Percentiles rank a stretch among this genome's conserved stretches.
These are phyloP conservation scores for Metschnikowia rubicola DNA, from an alignment of 805 yeast genomes.

Conservation along the genomic window DNA sequence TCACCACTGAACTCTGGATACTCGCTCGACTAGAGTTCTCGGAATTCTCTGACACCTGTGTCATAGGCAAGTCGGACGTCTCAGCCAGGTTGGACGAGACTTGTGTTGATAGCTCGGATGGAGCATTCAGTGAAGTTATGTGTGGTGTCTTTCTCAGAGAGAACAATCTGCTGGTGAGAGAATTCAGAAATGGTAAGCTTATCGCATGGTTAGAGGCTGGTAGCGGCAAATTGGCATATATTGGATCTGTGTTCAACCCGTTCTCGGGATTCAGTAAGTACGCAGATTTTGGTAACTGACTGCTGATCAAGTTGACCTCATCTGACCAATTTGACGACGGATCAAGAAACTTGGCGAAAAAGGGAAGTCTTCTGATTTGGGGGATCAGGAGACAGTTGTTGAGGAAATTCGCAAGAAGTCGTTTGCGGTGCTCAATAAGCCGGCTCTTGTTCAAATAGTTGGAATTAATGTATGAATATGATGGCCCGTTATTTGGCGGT, in stretches of 20 bases:
- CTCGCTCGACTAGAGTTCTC: conserved; percentile 18
- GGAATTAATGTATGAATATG: conserved; percentile 38
- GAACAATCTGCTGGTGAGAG: conserved; percentile 10
- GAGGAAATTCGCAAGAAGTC: conserved; percentile 55
- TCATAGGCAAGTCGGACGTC: conserved; percentile 15
- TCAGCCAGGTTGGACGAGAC: conserved; percentile 19
- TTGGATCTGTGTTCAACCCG: conserved; percentile 34
- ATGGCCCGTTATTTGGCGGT: conserved; percentile 6
- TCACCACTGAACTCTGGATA: conserved; percentile 2
- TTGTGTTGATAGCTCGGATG: conserved; percentile 17
- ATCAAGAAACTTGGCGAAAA: conserved; percentile 76
- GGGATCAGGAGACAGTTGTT: conserved; percentile 65
- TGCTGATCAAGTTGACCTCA: conserved; percentile 39
- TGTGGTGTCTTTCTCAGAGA: not conserved
- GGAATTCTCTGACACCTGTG: conserved; percentile 3
- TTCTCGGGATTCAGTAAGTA: conserved; percentile 45
- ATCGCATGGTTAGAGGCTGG: conserved; percentile 27
- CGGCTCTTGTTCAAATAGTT: conserved; percentile 36
- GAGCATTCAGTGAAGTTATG: conserved; percentile 6
- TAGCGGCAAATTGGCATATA: conserved; percentile 33
- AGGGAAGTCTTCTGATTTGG: conserved; percentile 53
- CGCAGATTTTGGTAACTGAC: conserved; percentile 39
- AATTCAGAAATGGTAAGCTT: conserved; percentile 31
- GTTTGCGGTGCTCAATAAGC: conserved; percentile 44
- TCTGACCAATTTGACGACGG: conserved; percentile 85